Evolutionary conservation across 2,329 filamentous ascomycete species (phyloP), one percentile per base, ranked within the genome.

Genomic region (Cordyceps militaris): DNA sequence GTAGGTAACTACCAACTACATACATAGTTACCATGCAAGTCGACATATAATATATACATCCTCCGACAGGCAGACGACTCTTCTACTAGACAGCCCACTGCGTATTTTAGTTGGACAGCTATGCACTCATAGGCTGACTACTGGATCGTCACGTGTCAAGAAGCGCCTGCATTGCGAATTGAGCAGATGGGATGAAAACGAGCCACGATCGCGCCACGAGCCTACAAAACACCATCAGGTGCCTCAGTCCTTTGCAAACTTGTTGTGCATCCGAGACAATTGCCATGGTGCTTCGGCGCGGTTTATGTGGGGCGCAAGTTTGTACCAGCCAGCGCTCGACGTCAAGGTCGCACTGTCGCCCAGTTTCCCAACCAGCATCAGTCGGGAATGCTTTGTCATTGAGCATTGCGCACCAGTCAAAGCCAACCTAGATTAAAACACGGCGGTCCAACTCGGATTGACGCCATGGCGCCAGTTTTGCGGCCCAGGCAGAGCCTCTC

Each of bases 401-500:
- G 38, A 24, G n/a, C 38, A 24, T 24, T 53, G 38, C 38, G 19
- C 38, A 10, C 28, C 24, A n/a, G 30, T 16, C 42, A 21, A 24
- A 30, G 46, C n/a, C n/a, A 21, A 48, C n/a, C 28, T 8, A 2
- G 10, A 4, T 26, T 21, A n/a, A 47, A 16, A 26, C 21, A n/a
- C 16, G 26, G n/a, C 28, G 13, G n/a, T 19, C 4, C 4, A 9
- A 16, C 21, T n/a, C n/a, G 5, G 14, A 4, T n/a, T 3, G 21
- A 32, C 19, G 11, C 38, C 14, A 78, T 77, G 74, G 73, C 72
- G 23, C 73, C 75, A 13, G 66, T 76, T 2, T 65, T 77, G 10
- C 71, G 76, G 44, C 70, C 74, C 32, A 67, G 83, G 57, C 79
- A 82, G 57, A 79, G 79, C 62, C 71, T 88, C n/a, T 72, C 84